A percentile compares a stretch with the other conserved stretches of the same genome.
Evolutionary conservation across 2,329 filamentous ascomycete genomes (phyloP).

Genomic region (Didymella exigua): DNA sequence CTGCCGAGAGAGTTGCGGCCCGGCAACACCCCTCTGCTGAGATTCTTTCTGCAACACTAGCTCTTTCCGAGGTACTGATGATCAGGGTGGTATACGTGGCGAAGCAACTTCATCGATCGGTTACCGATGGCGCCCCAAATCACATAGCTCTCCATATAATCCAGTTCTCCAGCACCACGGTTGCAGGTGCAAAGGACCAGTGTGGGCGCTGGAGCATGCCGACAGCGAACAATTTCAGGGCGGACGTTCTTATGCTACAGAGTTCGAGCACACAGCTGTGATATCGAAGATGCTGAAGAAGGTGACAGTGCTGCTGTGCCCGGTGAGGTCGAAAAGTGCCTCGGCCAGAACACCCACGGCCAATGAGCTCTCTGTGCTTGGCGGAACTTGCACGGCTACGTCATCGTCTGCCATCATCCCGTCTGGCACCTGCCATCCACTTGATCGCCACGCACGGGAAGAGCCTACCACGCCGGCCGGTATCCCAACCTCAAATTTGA

Average conservation of each 20-base stretch:
- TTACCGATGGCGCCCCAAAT: not conserved
- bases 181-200: not conserved
- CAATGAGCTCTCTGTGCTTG: slow-evolving; percentile 6
- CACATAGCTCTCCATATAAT: not conserved
- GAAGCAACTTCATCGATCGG: not conserved
- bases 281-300: not conserved
- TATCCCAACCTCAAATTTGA: slow-evolving; percentile 8
- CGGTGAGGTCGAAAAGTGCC: not conserved
- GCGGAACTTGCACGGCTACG: slow-evolving; percentile 13
- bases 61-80: not conserved
- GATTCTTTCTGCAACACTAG: too few relatives aligned
- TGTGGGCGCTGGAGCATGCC: too few relatives aligned
- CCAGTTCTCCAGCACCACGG: not conserved
- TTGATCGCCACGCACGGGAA: slow-evolving; percentile 10
- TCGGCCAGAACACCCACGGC: not conserved
- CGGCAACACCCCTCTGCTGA: too few relatives aligned
- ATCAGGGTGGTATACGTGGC: not conserved
- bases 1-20: too few relatives aligned
- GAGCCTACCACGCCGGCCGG: slow-evolving; percentile 18
- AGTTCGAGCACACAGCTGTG: not conserved
- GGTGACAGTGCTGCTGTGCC: not conserved
- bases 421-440: not conserved
- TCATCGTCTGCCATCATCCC: slow-evolving; percentile 21
- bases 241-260: not conserved
- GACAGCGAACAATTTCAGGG: not conserved